Base-by-base conservation (phyloP, 2,329 filamentous ascomycete genomes). In the Colletotrichum filicis region DNA sequence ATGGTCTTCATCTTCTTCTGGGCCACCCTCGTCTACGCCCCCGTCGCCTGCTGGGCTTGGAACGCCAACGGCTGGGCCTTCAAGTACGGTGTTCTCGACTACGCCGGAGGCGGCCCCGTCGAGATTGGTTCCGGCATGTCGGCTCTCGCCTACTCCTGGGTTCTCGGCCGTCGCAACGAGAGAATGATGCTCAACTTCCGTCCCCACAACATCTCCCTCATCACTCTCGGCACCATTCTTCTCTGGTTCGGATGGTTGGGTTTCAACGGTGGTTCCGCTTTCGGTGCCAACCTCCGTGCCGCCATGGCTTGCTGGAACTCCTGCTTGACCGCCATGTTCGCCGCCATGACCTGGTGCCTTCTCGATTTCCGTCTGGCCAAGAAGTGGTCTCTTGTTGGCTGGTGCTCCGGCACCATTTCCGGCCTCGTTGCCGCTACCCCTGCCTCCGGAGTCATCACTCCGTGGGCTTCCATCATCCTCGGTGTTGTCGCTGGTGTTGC, bases 161-260 rank as follows among this genome's bases (percentile, higher is more conserved):
- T 98, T 49, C 93, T 99, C 74, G 97, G 97, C 77, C 94, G 95
- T 80, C 95, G 97, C 77, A 97, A 98, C 86, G 96, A 98, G 87
- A 97, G 95, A 87, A 98, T 98, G 95, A 98, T 98, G 94, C 91
- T 98, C 85, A 98, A 98, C 90, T 98, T 98, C 90, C 94, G 97
- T 77, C 97, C 97, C 22, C 97, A 99, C 89, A 99, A 99, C 87
- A 97, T 98, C 77, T 98, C 95, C 6, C 90, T 98, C 80, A 98
- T 99, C 85, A 95, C 97, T 1, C 92, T 98, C 78, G 97, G 97
- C 75, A 98, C 97, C 4, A 90, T 98, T 76, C 90, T 99, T 79
- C 94, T 99, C 69, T 98, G 95, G 95, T 98, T 98, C 80, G 97
- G 97, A 80, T 99, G 97, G 97, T 89, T 99, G 76, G 97, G 95